Percentiles rank a stretch among this genome's conserved stretches.
Evolutionary conservation across 176 grass and related monocot genomes (phyloP).

Genomic region (Bromus sterilis): DNA sequence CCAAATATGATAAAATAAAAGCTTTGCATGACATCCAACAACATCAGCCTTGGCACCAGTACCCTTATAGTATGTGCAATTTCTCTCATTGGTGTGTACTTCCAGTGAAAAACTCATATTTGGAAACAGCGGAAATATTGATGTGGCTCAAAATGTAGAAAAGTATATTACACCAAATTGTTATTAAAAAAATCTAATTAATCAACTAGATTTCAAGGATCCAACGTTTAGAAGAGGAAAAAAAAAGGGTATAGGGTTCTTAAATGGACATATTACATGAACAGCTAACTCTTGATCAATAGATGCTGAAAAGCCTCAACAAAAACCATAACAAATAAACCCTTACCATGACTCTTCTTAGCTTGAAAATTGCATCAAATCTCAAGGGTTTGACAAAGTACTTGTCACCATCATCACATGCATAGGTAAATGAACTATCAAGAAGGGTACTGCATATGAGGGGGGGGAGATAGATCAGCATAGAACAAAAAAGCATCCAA

Average conservation of each 20-base stretch:
- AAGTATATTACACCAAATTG: not conserved
- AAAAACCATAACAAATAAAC: not conserved
- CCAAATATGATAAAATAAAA: not conserved
- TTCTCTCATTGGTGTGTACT: not conserved
- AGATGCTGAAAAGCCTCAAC: not conserved
- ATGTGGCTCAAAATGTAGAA: not conserved
- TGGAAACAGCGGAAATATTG: not conserved
- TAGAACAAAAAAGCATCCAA: not conserved
- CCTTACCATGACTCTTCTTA: conserved; percentile 96
- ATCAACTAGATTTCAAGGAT: not conserved
- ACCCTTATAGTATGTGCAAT: not conserved
- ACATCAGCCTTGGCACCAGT: not conserved
- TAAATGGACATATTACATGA: not conserved
- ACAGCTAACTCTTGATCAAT: not conserved
- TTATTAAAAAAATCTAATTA: not conserved
- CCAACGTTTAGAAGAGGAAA: not conserved
- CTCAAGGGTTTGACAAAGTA: conserved; percentile 81
- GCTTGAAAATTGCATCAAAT: conserved; percentile 88
- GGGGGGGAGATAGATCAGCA: not conserved
- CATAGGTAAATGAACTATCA: conserved; percentile 84
- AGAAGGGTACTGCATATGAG: conserved; percentile 71
- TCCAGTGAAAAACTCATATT: not conserved
- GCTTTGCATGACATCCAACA: conserved; percentile 1
- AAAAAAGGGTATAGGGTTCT: not conserved
- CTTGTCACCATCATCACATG: conserved; percentile 84